These are phyloP conservation scores for Chiua sp. DNA, from an alignment of 1,284 basidiomycete genomes.

Conservation along the genomic window DNA sequence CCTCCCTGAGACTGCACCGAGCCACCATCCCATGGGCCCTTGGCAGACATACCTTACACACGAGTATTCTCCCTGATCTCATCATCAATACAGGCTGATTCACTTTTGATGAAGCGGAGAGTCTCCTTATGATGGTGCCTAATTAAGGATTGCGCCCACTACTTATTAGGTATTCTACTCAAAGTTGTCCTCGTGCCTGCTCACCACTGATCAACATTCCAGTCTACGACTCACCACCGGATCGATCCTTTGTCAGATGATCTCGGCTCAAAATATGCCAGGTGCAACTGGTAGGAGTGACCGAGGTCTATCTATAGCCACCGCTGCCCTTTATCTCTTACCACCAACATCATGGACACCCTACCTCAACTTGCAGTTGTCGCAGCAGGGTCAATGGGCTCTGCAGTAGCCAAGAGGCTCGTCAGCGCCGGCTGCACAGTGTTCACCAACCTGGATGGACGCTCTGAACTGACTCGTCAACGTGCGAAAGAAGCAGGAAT, in stretches of 20 bases:
- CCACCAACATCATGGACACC: slow-evolving; percentile 19
- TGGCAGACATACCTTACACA: not conserved
- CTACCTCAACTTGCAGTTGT: slow-evolving; percentile 30
- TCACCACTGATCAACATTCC: slow-evolving; percentile 23
- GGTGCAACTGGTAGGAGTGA: slow-evolving; percentile 7
- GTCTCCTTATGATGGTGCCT: not conserved
- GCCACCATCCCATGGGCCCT: not conserved
- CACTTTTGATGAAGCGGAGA: not conserved
- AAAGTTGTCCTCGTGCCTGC: slow-evolving; percentile 17
- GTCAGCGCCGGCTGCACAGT: slow-evolving; percentile 50
- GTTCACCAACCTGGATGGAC: slow-evolving; percentile 55
- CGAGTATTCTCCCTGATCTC: not conserved
- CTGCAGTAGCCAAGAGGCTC: slow-evolving; percentile 49
- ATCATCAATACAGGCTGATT: not conserved
- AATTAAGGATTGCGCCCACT: slow-evolving; percentile 10
- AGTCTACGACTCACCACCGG: slow-evolving; percentile 14
- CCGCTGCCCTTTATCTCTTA: slow-evolving; percentile 8
- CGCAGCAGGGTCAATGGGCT: slow-evolving; percentile 45
- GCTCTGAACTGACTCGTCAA: slow-evolving; percentile 51
- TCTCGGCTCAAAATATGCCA: slow-evolving; percentile 4
- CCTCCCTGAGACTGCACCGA: not conserved
- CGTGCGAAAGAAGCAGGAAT: slow-evolving; percentile 60
- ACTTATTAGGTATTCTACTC: slow-evolving; percentile 10
- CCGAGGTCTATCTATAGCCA: slow-evolving; percentile 19
- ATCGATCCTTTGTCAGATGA: not conserved